phyloP scores from a whole-genome alignment of 2,329 filamentous ascomycete species.

The Microcyclospora tardicrescens region DNA sequence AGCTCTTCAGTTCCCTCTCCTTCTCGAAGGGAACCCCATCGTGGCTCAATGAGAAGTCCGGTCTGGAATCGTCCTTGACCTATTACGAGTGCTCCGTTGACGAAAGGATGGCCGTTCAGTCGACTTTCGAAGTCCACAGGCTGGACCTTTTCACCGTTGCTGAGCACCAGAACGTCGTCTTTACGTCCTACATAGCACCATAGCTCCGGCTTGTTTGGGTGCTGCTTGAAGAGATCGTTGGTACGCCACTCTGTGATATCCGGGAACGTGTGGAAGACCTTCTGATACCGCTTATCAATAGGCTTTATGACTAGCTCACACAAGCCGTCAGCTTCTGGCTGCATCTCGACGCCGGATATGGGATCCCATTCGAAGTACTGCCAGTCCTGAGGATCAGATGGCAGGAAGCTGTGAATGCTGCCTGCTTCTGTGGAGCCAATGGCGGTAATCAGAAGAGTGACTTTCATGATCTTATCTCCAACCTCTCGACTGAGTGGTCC shows the following conservation, averaged over 20 bases:
- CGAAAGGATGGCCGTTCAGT: slow-evolving; percentile 11
- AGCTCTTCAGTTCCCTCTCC: slow-evolving; percentile 15
- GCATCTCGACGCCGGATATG: slow-evolving; percentile 1
- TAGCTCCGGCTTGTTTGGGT: slow-evolving; percentile 15
- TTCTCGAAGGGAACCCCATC: neutral
- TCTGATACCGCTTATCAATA: neutral
- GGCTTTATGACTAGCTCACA: slow-evolving; percentile 4
- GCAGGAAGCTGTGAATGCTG: neutral
- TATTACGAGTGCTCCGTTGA: slow-evolving; percentile 22
- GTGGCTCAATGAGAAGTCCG: slow-evolving; percentile 20
- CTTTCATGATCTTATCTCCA: slow-evolving; percentile 1
- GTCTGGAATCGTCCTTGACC: slow-evolving; percentile 20
- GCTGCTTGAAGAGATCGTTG: slow-evolving; percentile 17
- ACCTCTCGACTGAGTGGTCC: slow-evolving; percentile 1
- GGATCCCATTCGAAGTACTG: slow-evolving; percentile 1
- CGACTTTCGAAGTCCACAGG: slow-evolving; percentile 10
- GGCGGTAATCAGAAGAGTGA: neutral
- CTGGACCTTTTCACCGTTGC: slow-evolving; percentile 21
- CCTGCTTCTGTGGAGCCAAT: slow-evolving; percentile 3
- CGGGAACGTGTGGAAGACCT: slow-evolving; percentile 16
- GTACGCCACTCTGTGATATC: slow-evolving; percentile 17
- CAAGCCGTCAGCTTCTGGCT: neutral
- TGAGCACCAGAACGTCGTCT: slow-evolving; percentile 21
- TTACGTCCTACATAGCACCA: slow-evolving; percentile 17
- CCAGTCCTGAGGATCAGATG: slow-evolving; percentile 2